A percentile compares a stretch with the other conserved stretches of the same genome.
These are phyloP conservation scores for Candida sakaeoensis DNA, from an alignment of 805 yeast species.

Conservation along the genomic window DNA sequence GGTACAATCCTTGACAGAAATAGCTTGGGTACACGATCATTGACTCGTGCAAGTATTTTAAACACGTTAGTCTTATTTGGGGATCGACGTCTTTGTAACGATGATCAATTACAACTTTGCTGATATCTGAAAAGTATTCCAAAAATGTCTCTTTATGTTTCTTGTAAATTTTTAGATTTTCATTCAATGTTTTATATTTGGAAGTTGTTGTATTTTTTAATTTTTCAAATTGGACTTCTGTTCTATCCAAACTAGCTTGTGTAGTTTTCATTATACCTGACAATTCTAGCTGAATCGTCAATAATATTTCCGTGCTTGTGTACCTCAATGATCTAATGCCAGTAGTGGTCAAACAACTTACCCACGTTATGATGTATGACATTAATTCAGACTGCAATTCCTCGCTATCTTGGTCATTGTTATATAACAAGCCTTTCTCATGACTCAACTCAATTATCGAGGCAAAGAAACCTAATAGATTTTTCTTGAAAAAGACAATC, in stretches of 20 bases:
- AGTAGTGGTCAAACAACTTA: constrained; percentile 67
- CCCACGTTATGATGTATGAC: constrained; percentile 67
- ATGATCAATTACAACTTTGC: constrained; percentile 64
- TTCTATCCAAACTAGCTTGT: constrained; percentile 35
- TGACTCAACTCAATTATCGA: constrained; percentile 50
- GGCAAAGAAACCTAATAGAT: constrained; percentile 53
- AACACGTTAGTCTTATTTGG: constrained; percentile 65
- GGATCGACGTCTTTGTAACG: constrained; percentile 80
- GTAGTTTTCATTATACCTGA: constrained; percentile 45
- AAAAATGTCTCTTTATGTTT: constrained; percentile 51
- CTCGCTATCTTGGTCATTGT: constrained; percentile 23
- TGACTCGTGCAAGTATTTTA: constrained; percentile 63
- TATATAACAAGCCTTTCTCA: constrained; percentile 60
- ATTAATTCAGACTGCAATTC: constrained; percentile 40
- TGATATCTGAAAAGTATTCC: constrained; percentile 60
- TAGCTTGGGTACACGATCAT: constrained; percentile 66
- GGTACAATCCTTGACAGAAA: constrained; percentile 64
- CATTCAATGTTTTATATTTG: constrained; percentile 45
- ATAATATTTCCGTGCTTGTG: constrained; percentile 56
- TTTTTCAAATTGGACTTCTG: constrained; percentile 40
- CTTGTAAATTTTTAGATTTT: constrained; percentile 29
- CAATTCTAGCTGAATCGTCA: constrained; percentile 57
- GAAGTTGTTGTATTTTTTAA: constrained; percentile 28
- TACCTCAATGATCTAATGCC: constrained; percentile 68
- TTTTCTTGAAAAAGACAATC: constrained; percentile 48